Conservation (phyloP, 2,329 filamentous ascomycete species). For the Aspergillus ustus region DNA sequence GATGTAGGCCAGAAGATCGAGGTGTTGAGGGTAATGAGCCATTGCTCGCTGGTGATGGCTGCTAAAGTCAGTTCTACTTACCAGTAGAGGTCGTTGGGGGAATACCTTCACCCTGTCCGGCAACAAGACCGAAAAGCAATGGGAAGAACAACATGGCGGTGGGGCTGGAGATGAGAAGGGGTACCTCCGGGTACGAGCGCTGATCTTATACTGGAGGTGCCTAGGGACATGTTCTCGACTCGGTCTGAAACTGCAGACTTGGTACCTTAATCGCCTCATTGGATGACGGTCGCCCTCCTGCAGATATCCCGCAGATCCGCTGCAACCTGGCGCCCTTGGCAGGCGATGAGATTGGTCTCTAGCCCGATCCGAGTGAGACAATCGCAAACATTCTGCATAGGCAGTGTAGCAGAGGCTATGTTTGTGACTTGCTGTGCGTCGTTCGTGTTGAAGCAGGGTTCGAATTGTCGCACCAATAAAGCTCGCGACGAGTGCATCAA, state of each 20-base stretch:
- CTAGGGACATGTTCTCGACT: neutral
- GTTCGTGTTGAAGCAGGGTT: neutral
- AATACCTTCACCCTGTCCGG: conserved; percentile 10
- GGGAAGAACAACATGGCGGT: conserved; percentile 5
- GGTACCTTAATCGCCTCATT: conserved; percentile 1
- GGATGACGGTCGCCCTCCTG: neutral
- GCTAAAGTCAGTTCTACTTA: neutral
- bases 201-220: neutral
- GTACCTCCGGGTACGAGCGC: neutral
- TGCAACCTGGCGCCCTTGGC: conserved; percentile 14
- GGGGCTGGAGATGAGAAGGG: neutral
- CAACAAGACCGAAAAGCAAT: conserved; percentile 3
- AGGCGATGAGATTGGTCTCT: conserved; percentile 7
- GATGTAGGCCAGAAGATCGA: conserved; percentile 32
- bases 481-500: neutral
- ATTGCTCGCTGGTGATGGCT: conserved; percentile 36
- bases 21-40: conserved; percentile 26
- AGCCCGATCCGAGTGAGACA: conserved; percentile 8
- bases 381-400: neutral
- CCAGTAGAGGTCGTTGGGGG: no score
- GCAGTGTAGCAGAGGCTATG: neutral
- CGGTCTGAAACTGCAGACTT: neutral
- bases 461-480: neutral
- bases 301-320: conserved; percentile 8
- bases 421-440: neutral